Evolutionary conservation across 495 filamentous ascomycete species (phyloP), one percentile per base, ranked within the genome.

Genomic region (Penicillium lividum): DNA sequence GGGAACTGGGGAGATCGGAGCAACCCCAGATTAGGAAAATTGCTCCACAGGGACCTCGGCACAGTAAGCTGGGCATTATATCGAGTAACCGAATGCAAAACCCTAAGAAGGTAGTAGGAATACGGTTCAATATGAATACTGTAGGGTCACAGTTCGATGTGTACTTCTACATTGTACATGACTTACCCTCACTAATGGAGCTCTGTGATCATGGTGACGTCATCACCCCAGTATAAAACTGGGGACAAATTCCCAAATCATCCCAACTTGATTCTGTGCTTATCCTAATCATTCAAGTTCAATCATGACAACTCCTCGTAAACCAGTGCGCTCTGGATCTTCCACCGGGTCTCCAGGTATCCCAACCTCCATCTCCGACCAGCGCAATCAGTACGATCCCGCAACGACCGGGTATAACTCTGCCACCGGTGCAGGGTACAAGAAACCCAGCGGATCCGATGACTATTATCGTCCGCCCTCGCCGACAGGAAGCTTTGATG

Each of bases 341-440:
- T 75, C 72, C 15, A 73, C 70, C 9, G 72, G 72, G 0, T 61
- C 70, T 4, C 63, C 68, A 3, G 70, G 68, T 7, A 42, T 57
- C 8, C 68, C 71, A 4, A 54, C 64, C 0, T 54, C 53, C 9
- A 16, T 56, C 1, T 42, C 46, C 9, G 69, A 70, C 45, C 25
- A 56, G 4, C 65, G 58, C 47, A 53, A 63, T 0, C 45, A 62
- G 7, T 72, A 72, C 44, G 52, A 72, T n/a, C 65, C 62, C 18
- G 10, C 50, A 7, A 60, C 57, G 0, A 62, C 57, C 3, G 63
- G 62, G 1, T 67, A 61, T 46, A 75, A 75, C 42, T 49, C 68
- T 5, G 57, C 72, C 8, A 75, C 68, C 1, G 72, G 72, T 1
- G 49, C 65, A 10, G 58, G 59, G n/a, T 74, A 71, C 49, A 49